phyloP scores from a whole-genome alignment of 2,329 filamentous ascomycete species.

The Ophiostoma quercus region DNA sequence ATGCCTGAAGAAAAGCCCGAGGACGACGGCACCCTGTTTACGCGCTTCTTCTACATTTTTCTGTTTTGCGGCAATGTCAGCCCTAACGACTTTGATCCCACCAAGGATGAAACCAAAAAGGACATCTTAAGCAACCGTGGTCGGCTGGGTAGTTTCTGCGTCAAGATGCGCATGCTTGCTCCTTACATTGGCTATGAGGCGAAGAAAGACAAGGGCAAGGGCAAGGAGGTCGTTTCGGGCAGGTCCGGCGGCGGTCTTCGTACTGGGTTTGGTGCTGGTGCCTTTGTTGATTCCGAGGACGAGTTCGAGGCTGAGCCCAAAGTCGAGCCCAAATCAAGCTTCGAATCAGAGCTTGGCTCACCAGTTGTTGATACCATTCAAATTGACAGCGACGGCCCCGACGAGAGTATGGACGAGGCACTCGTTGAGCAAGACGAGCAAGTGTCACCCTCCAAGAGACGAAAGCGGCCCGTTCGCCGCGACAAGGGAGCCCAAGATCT shows the following conservation, averaged over 20 bases:
- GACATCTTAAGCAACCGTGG: conserved; percentile 21
- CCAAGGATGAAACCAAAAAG: conserved; percentile 16
- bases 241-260: neutral
- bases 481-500: conserved; percentile 49
- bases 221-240: neutral
- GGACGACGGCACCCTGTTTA: conserved; percentile 24
- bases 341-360: neutral
- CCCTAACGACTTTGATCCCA: conserved; percentile 9
- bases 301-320: neutral
- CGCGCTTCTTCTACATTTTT: conserved; percentile 30
- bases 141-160: conserved; percentile 27
- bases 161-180: conserved; percentile 23
- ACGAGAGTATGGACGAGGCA: neutral
- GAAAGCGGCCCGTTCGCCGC: conserved; percentile 42
- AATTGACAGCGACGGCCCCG: neutral
- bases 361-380: neutral
- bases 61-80: conserved; percentile 21
- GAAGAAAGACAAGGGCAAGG: neutral
- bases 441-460: neutral
- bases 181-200: neutral
- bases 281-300: neutral
- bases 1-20: neutral
- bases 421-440: conserved; percentile 26
- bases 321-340: neutral
- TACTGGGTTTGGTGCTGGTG: neutral